Conservation (phyloP, 2,329 filamentous ascomycete species). For the Chaetomiaceae sp. region DNA sequence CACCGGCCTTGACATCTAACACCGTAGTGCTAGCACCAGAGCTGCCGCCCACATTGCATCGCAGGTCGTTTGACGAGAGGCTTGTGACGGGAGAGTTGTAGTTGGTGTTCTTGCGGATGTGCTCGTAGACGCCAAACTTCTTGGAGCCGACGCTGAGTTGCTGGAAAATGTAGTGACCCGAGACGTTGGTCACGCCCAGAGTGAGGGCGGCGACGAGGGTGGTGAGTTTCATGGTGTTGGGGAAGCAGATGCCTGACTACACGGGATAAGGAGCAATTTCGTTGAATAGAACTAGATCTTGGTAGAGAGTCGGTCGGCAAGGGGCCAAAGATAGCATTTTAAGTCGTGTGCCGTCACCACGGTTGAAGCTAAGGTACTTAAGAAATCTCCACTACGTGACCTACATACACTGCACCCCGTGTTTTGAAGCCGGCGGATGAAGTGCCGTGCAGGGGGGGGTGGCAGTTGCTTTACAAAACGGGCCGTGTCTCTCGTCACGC, state of each 20-base stretch:
- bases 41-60: constrained; percentile 39
- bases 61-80: constrained; percentile 36
- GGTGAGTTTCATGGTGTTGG: constrained; percentile 30
- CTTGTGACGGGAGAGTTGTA: constrained; percentile 45
- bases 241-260: background rate
- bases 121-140: constrained; percentile 35
- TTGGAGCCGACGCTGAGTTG: constrained; percentile 33
- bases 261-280: background rate
- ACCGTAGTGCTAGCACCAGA: constrained; percentile 34
- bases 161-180: constrained; percentile 42
- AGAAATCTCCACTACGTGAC: background rate
- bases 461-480: constrained; percentile 22
- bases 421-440: background rate
- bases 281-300: background rate
- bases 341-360: background rate
- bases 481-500: constrained; percentile 15
- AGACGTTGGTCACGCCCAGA: constrained; percentile 32
- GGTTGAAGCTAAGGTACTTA: background rate
- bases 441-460: constrained; percentile 22
- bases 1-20: constrained; percentile 35
- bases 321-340: background rate
- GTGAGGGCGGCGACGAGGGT: constrained; percentile 31
- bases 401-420: too few relatives aligned
- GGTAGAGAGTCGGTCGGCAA: background rate
- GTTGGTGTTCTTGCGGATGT: constrained; percentile 46